Evolutionary conservation across 1,284 basidiomycete genomes (phyloP).

Genomic region (Cryptococcus sp.): DNA sequence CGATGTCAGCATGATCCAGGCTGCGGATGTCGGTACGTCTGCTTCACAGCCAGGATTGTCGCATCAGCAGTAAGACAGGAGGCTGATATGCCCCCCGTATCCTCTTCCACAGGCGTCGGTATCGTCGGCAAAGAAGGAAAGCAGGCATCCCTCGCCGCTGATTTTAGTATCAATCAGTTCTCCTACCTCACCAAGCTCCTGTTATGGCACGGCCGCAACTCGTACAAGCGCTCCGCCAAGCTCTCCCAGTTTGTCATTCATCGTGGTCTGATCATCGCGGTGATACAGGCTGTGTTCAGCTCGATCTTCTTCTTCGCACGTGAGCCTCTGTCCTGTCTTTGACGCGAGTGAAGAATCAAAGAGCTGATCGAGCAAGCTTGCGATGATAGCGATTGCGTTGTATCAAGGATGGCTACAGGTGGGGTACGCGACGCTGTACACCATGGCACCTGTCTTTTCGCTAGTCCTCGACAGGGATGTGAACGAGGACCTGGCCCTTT

Average conservation of each 20-base stretch:
- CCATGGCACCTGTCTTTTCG: constrained; percentile 98
- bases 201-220: constrained; percentile 84
- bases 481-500: constrained; percentile 86
- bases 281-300: constrained; percentile 96
- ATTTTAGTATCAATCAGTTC: constrained; percentile 97
- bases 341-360: not conserved
- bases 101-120: constrained; percentile 68
- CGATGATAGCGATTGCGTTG: constrained; percentile 68
- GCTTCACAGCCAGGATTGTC: not conserved
- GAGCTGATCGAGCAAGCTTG: constrained; percentile 1
- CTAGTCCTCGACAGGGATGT: constrained; percentile 94
- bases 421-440: constrained; percentile 96
- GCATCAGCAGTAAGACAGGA: not conserved
- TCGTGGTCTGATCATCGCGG: constrained; percentile 92
- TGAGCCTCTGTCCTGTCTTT: constrained; percentile 22
- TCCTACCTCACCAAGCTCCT: constrained; percentile 90
- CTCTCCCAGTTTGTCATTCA: constrained; percentile 99
- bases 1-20: constrained; percentile 95
- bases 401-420: constrained; percentile 99
- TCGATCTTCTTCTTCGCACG: constrained; percentile 97
- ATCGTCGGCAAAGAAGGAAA: constrained; percentile 99
- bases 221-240: constrained; percentile 95
- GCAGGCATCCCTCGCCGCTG: constrained; percentile 95
- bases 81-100: not conserved
- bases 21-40: constrained; percentile 85